These are phyloP conservation scores for Gliomastix tumulicola DNA, from an alignment of 2,329 filamentous ascomycete genomes.

Conservation along the genomic window DNA sequence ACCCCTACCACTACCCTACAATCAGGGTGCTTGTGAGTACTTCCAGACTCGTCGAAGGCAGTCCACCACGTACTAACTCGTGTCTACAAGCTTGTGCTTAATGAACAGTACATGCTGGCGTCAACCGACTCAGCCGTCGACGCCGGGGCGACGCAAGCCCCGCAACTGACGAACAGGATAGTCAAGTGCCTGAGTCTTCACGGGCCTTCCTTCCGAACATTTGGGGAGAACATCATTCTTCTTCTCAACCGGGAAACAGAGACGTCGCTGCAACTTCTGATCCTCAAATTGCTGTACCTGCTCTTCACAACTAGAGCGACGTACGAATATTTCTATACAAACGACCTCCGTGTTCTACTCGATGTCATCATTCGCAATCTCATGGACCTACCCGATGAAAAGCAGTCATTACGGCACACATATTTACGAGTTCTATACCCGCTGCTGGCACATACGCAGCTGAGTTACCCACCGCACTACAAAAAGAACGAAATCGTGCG, in stretches of 20 bases:
- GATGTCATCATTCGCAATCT: slow-evolving; percentile 96
- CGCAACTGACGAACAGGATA: slow-evolving; percentile 78
- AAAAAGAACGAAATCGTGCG: slow-evolving; percentile 79
- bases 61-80: slow-evolving; percentile 8
- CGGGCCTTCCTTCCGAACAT: slow-evolving; percentile 80
- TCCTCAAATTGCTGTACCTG: slow-evolving; percentile 90
- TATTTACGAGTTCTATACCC: slow-evolving; percentile 92
- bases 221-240: slow-evolving; percentile 95
- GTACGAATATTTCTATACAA: slow-evolving; percentile 98
- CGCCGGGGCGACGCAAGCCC: slow-evolving; percentile 21
- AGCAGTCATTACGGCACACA: slow-evolving; percentile 72
- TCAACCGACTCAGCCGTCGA: slow-evolving; percentile 45
- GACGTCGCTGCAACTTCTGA: slow-evolving; percentile 90
- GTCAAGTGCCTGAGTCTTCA: slow-evolving; percentile 83
- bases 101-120: slow-evolving; percentile 95
- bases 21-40: slow-evolving; percentile 78
- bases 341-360: slow-evolving; percentile 86
- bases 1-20: slow-evolving; percentile 93
- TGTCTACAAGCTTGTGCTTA: slow-evolving; percentile 71
- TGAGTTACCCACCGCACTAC: slow-evolving; percentile 81
- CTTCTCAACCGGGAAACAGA: slow-evolving; percentile 92
- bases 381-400: slow-evolving; percentile 88
- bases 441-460: slow-evolving; percentile 83
- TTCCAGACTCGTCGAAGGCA: neutral
- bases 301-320: slow-evolving; percentile 89